Evolutionary conservation across 164 flowering plant species (phyloP).

Genomic region (Macadamia integrifolia): DNA sequence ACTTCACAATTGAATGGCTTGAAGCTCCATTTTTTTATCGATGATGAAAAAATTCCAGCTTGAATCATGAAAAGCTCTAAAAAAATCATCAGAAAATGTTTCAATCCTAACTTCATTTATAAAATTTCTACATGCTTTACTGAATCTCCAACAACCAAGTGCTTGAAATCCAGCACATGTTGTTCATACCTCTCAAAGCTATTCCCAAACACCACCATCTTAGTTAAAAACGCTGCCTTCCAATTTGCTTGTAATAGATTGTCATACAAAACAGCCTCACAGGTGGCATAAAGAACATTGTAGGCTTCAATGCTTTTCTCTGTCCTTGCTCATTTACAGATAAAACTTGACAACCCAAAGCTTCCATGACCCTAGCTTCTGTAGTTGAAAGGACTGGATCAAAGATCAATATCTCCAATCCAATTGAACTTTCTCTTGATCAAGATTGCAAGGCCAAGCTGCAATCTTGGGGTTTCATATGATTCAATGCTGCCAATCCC

Average conservation of each 20-base stretch:
- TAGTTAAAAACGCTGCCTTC: conserved; percentile 34
- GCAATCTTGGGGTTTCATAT: conserved; percentile 57
- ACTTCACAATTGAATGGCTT: no score
- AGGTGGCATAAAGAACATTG: conserved; percentile 87
- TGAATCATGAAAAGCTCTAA: conserved; percentile 60
- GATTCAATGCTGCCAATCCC: conserved; percentile 91
- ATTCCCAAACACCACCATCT: conserved; percentile 66
- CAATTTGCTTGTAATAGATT: conserved; percentile 67
- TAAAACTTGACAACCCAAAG: conserved; percentile 59
- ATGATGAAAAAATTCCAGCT: conserved; percentile 79
- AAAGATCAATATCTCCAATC: conserved; percentile 69
- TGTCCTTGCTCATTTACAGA: conserved; percentile 65
- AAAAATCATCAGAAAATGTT: conserved; percentile 50
- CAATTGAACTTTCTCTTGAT: conserved; percentile 57
- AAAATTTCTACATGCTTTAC: conserved; percentile 34
- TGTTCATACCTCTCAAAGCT: conserved; percentile 55
- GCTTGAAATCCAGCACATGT: conserved; percentile 25
- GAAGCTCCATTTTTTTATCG: conserved; percentile 11
- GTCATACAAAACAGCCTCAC: conserved; percentile 69
- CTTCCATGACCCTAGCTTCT: conserved; percentile 51
- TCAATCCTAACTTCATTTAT: conserved; percentile 40
- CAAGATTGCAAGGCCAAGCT: conserved; percentile 67
- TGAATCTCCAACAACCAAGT: conserved; percentile 20
- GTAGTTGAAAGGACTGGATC: conserved; percentile 75
- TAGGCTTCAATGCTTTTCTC: conserved; percentile 49